Base-by-base conservation (phyloP, 345 rosid genomes). In the Populus ilicifolia region DNA sequence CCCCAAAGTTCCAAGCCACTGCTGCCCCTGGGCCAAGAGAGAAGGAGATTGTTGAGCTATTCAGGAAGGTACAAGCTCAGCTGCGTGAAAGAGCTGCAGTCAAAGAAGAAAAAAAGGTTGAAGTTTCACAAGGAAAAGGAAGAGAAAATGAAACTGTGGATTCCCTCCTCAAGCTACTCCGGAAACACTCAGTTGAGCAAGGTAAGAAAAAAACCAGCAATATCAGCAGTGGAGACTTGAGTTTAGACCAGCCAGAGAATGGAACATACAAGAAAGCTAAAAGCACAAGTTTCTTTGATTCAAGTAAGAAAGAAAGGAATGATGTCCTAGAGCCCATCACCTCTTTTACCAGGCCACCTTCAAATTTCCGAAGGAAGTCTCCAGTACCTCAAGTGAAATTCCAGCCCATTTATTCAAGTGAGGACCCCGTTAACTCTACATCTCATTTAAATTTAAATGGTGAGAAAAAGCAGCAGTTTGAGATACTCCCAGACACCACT, bases 41-140 rank as follows among this genome's bases (percentile, higher is more conserved):
- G 86, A 89, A 90, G 88, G 98, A 96, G 84, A 91, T 96, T 75
- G 94, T 91, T 54, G 89, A 96, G 78, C 89, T 93, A 73, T 96
- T 96, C 84, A 87, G 87, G 83, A 90, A 96, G 85, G 97, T 93
- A 69, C 99, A 96, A 76, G 83, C 90, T 80, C 93, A 89, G 81
- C 97, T 96, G 76, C 89, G 96, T 70, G 92, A 91, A 80, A 88
- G 93, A 89, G 94, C 97, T 65, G 92, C 86, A 1, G 74, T 80
- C 63, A 90, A 87, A 82, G 91, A 90, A 82, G 92, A 87, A n/a
- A 85, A 85, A 78, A 88, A 85, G 85, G 76, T 81, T 17, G 93
- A 89, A 78, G 39, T 88, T 71, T 71, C 86, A 8, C 83, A 84
- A 77, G 90, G 89, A 56, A 85, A 85, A 77, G 84, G 88, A 2